These are phyloP conservation scores for Binderoboletus segoi DNA, from an alignment of 1,284 basidiomycete species.

Conservation along the genomic window DNA sequence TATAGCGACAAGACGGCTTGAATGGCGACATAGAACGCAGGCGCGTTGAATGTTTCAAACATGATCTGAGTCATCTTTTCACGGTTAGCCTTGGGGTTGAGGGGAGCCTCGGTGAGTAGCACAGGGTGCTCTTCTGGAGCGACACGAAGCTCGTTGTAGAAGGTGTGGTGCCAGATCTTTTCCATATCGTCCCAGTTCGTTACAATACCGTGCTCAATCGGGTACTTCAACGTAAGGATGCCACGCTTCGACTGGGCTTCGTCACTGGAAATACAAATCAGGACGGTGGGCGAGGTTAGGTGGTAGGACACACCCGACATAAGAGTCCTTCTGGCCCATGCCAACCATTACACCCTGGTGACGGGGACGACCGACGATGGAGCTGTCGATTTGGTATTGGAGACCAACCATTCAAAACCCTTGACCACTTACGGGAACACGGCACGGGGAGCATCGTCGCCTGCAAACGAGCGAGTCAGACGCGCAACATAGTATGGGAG, in stretches of 20 bases:
- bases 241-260: conserved; percentile 93
- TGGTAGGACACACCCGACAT: conserved; percentile 61
- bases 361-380: conserved; percentile 85
- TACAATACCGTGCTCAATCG: conserved; percentile 79
- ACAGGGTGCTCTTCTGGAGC: conserved; percentile 87
- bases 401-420: conserved; percentile 3
- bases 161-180: conserved; percentile 90
- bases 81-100: conserved; percentile 90
- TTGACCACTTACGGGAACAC: conserved; percentile 61
- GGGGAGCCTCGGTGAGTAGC: conserved; percentile 83
- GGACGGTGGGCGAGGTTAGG: no score
- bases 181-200: conserved; percentile 97
- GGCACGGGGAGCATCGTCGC: conserved; percentile 78
- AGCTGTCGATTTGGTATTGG: conserved; percentile 43
- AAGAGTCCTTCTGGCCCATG: conserved; percentile 81
- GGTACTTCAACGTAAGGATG: conserved; percentile 87
- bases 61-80: conserved; percentile 97
- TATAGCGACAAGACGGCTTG: conserved; percentile 90
- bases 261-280: conserved; percentile 52
- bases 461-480: conserved; percentile 39
- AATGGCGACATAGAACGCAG: conserved; percentile 89
- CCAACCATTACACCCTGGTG: conserved; percentile 89
- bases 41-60: conserved; percentile 93
- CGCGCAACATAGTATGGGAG: not conserved
- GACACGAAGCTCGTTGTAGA: conserved; percentile 83